Evolutionary conservation across 2,329 filamentous ascomycete species (phyloP), one percentile per base, ranked within the genome.

Genomic region (Ophioceras dolichostomum): DNA sequence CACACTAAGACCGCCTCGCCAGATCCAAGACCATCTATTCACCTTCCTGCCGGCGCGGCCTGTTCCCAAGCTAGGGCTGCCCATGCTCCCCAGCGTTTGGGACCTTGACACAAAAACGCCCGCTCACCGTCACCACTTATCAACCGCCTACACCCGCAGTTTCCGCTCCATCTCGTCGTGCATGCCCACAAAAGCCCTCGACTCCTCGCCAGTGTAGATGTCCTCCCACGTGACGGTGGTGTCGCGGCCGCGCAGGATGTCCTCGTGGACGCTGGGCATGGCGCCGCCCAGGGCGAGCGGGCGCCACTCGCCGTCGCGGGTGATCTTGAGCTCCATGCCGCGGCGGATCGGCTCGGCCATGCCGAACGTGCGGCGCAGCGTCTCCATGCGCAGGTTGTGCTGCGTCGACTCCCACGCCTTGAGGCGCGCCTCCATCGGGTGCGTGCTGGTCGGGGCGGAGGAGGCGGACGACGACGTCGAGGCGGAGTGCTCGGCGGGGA

Each of bases 151-250:
- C 56, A 95, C 93, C 70, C 79, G 83, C 60, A 94, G 67, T 71
- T 86, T 85, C 61, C 76, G 74, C 76, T 95, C 89, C 77, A 95
- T 87, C 74, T 96, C 89, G 40, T 85, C 80, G 51, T 95, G 87
- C 61, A 95, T 79, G 37, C 79, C 76, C 18, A 79, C 74, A 30
- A 76, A 65, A 43, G 74, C 71, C 50, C 78, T 72, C 56, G 76
- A 71, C 60, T 89, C 85, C 49, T 83, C 80, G 42, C 86, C 85
- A 16, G 72, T 76, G 56, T 81, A 96, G 16, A 98, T 77, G 65
- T 96, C 91, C 70, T 98, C 91, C 91, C 91, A 98, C 8, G 70
- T 76, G 49, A 94, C 68, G 51, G 74, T 80, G 20, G 72, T 64
- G 57, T 96, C 91, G 52, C 78, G 67, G 4, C 87, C 88, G 43